Conservation (phyloP, 768 basidiomycete species). For the Leccinellum albellum region DNA sequence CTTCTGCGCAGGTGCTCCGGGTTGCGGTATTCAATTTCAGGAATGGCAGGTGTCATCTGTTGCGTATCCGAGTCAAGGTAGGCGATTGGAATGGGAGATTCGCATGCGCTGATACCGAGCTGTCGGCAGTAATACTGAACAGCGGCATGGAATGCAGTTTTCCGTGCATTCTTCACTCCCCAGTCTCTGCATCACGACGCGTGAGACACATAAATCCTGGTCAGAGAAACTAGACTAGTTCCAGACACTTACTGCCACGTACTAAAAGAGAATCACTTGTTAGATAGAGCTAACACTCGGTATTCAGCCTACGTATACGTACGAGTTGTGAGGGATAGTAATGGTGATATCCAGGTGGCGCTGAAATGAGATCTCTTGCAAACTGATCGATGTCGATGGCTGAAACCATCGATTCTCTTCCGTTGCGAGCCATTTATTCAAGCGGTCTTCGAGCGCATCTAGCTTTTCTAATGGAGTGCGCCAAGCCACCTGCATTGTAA, state of each 20-base stretch:
- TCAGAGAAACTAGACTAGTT: not conserved
- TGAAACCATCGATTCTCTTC: conserved; percentile 81
- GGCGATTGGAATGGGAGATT: conserved; percentile 59
- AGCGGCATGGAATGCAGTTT: conserved; percentile 78
- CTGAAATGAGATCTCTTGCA: conserved; percentile 65
- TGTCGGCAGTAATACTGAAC: conserved; percentile 68
- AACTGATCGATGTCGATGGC: conserved; percentile 57
- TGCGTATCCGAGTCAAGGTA: conserved; percentile 33
- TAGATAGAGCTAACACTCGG: not conserved
- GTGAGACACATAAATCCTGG: conserved; percentile 4
- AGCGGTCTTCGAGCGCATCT: conserved; percentile 59
- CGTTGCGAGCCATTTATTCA: conserved; percentile 74
- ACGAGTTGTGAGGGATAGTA: conserved; percentile 53
- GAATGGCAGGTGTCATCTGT: not conserved
- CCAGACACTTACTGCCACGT: conserved; percentile 33
- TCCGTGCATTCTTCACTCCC: conserved; percentile 56
- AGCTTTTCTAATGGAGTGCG: conserved; percentile 68
- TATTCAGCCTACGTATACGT: conserved; percentile 30
- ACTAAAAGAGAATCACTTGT: conserved; percentile 14
- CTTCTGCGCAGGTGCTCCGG: conserved; percentile 6
- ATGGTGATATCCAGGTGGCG: conserved; percentile 67
- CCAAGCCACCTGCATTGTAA: conserved; percentile 74
- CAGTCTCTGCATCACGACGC: conserved; percentile 41
- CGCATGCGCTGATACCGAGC: conserved; percentile 59
- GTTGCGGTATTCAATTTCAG: not conserved